Base-by-base conservation (phyloP, 805 yeast species). In the Wickerhamomyces ciferrii region DNA sequence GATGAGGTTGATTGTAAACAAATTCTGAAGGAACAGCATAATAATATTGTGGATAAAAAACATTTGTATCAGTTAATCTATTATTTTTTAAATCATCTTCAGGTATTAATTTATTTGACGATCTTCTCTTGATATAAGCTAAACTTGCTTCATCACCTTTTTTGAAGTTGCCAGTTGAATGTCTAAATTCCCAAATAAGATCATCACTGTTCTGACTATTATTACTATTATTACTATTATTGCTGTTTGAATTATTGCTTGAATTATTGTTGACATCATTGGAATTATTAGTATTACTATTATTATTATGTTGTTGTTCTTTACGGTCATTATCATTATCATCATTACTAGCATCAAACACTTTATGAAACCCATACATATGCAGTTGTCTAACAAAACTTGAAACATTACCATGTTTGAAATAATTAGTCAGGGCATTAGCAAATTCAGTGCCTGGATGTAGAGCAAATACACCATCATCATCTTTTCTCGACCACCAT, bases 331-430 rank as follows among this genome's bases (percentile, higher is more conserved):
- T 36, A 13, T 43, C 35, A 8, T 48, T 46, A n/a, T 48, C 46
- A 17, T 54, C 55, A 39, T 43, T 51, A 24, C 49, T 53, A 2
- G 53, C 40, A 49, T 58, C 65, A 45, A 59, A 54, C 69, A 77
- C 83, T 67, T 91, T 90, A 65, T 91, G 97, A 69, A 91, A 90
- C 1, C 97, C 97, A 63, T 90, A 90, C 97, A 91, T 92, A 70
- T 92, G 96, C 41, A 91, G 71, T 66, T 92, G 97, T 41, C 97
- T 79, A 32, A 92, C 96, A 69, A 92, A 92, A 49, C 92, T 83
- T 21, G 96, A 89, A 25, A 91, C 89, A 61, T 92, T 92, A 4
- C 96, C 95, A 68, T 91, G 97, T 63, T 92, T 92, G 72, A 92
- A 91, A 63, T 87, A 90, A 41, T 74, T 72, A n/a, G 85, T 80